Evolutionary conservation across 805 yeast species (phyloP).

Genomic region (Metschnikowia hibisci): DNA sequence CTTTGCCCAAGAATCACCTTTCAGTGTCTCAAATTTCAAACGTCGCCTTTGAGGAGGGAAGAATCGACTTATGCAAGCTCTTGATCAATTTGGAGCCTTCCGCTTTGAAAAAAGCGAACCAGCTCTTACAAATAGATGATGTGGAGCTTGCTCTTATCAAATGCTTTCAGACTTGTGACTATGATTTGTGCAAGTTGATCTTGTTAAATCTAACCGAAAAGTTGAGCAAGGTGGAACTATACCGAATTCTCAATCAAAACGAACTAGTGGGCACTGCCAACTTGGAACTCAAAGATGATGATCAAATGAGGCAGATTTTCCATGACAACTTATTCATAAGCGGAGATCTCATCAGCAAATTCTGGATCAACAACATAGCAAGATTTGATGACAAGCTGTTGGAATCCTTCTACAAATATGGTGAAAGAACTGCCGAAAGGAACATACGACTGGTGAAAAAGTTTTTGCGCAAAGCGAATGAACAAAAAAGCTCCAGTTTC

Average conservation of each 20-base stretch:
- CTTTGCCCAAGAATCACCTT: conserved; percentile 27
- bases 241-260: conserved; percentile 55
- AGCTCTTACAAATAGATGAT: conserved; percentile 69
- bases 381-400: conserved; percentile 20
- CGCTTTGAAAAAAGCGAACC: conserved; percentile 51
- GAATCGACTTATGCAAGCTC: conserved; percentile 60
- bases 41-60: conserved; percentile 77
- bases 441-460: conserved; percentile 3
- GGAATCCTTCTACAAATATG: conserved; percentile 29
- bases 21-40: conserved; percentile 58
- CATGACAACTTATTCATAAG: conserved; percentile 25
- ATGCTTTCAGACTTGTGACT: conserved; percentile 57
- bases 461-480: conserved; percentile 1
- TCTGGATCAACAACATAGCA: conserved; percentile 35
- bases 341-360: conserved; percentile 37
- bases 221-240: conserved; percentile 62
- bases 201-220: conserved; percentile 52
- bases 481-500: conserved; percentile 2
- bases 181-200: conserved; percentile 57
- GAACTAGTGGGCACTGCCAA: conserved; percentile 28
- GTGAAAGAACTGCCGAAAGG: conserved; percentile 26
- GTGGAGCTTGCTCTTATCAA: conserved; percentile 63
- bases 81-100: conserved; percentile 68
- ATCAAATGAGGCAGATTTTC: conserved; percentile 10
- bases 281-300: conserved; percentile 18